phyloP scores from a whole-genome alignment of 192 early-diverging fungal species.

The Geranomyces variabilis region DNA sequence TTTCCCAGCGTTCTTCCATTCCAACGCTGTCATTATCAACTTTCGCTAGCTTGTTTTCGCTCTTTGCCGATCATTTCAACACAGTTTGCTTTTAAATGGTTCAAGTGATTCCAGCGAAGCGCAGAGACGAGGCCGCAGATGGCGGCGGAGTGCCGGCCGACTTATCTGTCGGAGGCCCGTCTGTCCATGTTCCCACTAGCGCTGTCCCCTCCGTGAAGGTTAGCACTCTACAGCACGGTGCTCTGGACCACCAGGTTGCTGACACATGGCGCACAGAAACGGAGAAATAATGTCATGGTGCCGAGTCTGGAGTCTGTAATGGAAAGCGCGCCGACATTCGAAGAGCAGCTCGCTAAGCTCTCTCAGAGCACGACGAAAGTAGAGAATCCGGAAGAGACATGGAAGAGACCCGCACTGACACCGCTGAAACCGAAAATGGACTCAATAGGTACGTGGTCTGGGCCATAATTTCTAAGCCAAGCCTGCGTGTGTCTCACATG shows the following conservation, averaged over 20 bases:
- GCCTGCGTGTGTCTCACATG: background rate
- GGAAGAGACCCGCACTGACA: slow-evolving; percentile 19
- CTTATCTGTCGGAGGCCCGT: background rate
- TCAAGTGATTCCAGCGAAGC: slow-evolving; percentile 30
- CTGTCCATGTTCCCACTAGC: background rate
- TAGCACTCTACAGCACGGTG: background rate
- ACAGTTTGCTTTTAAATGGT: too few relatives aligned
- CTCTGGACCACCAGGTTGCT: too few relatives aligned
- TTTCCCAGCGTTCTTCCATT: too few relatives aligned
- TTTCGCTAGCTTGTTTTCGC: too few relatives aligned
- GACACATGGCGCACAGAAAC: slow-evolving; percentile 19
- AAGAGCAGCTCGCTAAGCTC: slow-evolving; percentile 30
- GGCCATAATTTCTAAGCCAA: background rate
- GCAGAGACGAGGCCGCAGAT: slow-evolving; percentile 3
- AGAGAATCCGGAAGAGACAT: slow-evolving; percentile 14
- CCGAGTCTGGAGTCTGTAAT: background rate
- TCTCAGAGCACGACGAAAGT: slow-evolving; percentile 23
- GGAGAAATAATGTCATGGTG: slow-evolving; percentile 11
- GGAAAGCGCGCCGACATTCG: slow-evolving; percentile 25
- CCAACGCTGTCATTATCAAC: too few relatives aligned
- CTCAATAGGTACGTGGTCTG: slow-evolving; percentile 26
- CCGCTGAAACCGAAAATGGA: slow-evolving; percentile 14
- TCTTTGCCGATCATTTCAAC: too few relatives aligned
- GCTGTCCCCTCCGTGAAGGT: background rate
- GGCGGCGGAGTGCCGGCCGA: background rate